Conservation (phyloP, 2,329 filamentous ascomycete species). For the Penicillium sp. region DNA sequence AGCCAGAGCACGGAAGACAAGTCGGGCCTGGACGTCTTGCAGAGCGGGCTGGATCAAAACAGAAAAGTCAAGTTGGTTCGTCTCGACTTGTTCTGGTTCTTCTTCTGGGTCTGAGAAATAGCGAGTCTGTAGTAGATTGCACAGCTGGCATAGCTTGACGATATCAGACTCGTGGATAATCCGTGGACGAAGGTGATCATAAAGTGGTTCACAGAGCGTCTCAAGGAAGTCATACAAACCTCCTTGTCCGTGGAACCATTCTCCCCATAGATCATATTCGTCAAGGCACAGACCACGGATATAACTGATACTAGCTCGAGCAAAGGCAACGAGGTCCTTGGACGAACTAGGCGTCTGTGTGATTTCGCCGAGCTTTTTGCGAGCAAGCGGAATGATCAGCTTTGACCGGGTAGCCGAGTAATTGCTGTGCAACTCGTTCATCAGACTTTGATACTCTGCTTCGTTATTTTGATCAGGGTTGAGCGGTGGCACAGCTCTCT, state of each 20-base stretch:
- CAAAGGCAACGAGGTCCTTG: slow-evolving; percentile 64
- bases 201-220: slow-evolving; percentile 64
- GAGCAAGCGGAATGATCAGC: slow-evolving; percentile 60
- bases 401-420: slow-evolving; percentile 59
- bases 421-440: slow-evolving; percentile 64
- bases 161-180: slow-evolving; percentile 67
- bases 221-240: slow-evolving; percentile 66
- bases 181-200: slow-evolving; percentile 63
- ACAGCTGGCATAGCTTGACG: slow-evolving; percentile 65
- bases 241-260: slow-evolving; percentile 64
- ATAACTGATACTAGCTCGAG: slow-evolving; percentile 63
- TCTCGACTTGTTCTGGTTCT: slow-evolving; percentile 49
- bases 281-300: slow-evolving; percentile 64
- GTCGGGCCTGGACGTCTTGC: slow-evolving; percentile 65
- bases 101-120: slow-evolving; percentile 62
- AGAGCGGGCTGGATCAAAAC: slow-evolving; percentile 61
- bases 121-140: slow-evolving; percentile 62
- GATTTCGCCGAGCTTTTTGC: slow-evolving; percentile 57
- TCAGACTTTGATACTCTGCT: slow-evolving; percentile 64
- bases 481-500: slow-evolving; percentile 59
- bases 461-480: slow-evolving; percentile 58
- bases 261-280: slow-evolving; percentile 65
- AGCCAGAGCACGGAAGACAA: slow-evolving; percentile 64
- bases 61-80: slow-evolving; percentile 61
- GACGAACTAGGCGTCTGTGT: slow-evolving; percentile 59